Conservation (phyloP, 108 stramenopile genomes). For the Cyclotella atomus region DNA sequence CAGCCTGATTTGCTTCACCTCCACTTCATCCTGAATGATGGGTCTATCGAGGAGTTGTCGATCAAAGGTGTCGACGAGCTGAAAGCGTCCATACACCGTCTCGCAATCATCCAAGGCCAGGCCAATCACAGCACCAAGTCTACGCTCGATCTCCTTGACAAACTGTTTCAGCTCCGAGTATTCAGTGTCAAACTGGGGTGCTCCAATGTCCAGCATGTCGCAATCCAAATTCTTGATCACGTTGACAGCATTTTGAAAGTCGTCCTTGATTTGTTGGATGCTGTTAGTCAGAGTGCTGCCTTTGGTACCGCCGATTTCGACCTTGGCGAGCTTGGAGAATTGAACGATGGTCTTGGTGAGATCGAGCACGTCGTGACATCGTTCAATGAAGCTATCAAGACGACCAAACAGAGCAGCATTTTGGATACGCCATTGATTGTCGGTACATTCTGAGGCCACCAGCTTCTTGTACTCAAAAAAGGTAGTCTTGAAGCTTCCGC, state of each 20-base stretch:
- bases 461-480: conserved; percentile 85
- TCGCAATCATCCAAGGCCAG: conserved; percentile 91
- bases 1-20: conserved; percentile 87
- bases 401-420: conserved; percentile 92
- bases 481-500: conserved; percentile 81
- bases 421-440: conserved; percentile 84
- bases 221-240: conserved; percentile 82
- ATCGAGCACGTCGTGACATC: conserved; percentile 91
- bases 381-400: conserved; percentile 87
- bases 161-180: conserved; percentile 77
- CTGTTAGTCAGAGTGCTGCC: conserved; percentile 81
- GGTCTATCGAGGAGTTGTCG: conserved; percentile 82
- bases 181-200: conserved; percentile 84
- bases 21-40: conserved; percentile 91
- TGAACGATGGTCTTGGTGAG: conserved; percentile 88
- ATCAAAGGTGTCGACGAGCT: conserved; percentile 87
- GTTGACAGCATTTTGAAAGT: conserved; percentile 78
- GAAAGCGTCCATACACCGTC: conserved; percentile 87
- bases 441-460: conserved; percentile 79
- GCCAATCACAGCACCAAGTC: conserved; percentile 82
- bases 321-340: conserved; percentile 86
- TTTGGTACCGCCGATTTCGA: conserved; percentile 91
- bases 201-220: conserved; percentile 90
- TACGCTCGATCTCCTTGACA: conserved; percentile 91
- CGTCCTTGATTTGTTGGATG: conserved; percentile 81